These are phyloP conservation scores for Trematosphaeria pertusa DNA, from an alignment of 2,329 filamentous ascomycete species.

Conservation along the genomic window DNA sequence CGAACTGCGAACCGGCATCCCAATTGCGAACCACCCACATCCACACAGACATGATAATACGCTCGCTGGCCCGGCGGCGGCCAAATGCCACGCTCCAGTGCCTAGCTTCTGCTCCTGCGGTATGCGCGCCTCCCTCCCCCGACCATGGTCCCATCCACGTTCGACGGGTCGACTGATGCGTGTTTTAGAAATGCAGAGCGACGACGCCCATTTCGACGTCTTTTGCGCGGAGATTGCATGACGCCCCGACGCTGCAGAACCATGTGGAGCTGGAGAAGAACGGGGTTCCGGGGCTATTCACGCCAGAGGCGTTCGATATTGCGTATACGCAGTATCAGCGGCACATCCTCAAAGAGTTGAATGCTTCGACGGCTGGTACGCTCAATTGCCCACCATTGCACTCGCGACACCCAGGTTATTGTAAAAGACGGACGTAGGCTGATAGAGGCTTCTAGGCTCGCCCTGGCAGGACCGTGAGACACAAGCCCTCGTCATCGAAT, in stretches of 20 bases:
- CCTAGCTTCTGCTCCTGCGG: constrained; percentile 27
- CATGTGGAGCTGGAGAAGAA: constrained; percentile 54
- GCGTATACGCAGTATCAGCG: constrained; percentile 86
- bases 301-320: constrained; percentile 71
- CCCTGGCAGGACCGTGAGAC: too few species aligned
- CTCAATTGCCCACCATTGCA: too few species aligned
- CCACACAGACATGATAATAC: constrained; percentile 42
- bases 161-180: constrained; percentile 30
- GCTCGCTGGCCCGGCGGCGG: constrained; percentile 41
- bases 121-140: constrained; percentile 17
- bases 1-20: constrained; percentile 18
- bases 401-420: too few species aligned
- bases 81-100: constrained; percentile 31
- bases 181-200: constrained; percentile 32
- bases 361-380: constrained; percentile 74
- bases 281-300: constrained; percentile 75
- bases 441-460: not conserved
- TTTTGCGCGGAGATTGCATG: constrained; percentile 45
- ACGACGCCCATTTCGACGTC: constrained; percentile 22
- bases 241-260: constrained; percentile 58
- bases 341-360: constrained; percentile 77
- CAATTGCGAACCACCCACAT: too few species aligned
- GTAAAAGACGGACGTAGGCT: constrained; percentile 14
- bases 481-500: constrained; percentile 74
- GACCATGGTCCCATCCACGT: constrained; percentile 10